phyloP scores from a whole-genome alignment of 2,329 filamentous ascomycete species.

The Plenodomus lindquistii region DNA sequence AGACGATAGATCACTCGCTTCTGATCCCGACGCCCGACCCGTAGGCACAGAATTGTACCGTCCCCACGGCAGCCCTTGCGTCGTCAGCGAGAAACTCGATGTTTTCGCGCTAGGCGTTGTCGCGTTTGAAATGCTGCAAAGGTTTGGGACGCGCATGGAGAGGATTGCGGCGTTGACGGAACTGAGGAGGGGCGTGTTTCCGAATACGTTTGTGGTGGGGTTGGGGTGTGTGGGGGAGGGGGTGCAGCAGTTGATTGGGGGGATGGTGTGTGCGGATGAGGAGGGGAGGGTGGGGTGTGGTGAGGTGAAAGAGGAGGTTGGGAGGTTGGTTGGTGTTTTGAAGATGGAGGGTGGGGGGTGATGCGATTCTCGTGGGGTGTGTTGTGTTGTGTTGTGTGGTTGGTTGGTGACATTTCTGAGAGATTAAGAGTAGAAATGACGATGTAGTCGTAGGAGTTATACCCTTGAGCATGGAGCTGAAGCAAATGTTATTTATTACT shows the following conservation, averaged over 20 bases:
- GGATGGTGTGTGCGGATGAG: conserved; percentile 41
- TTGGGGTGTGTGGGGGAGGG: conserved; percentile 24
- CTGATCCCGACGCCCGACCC: conserved; percentile 40
- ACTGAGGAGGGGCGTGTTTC: conserved; percentile 39
- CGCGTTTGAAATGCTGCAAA: conserved; percentile 63
- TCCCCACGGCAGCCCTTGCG: conserved; percentile 45
- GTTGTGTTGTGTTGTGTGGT: too few species aligned
- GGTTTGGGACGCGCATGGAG: conserved; percentile 51
- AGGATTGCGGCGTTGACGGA: conserved; percentile 40
- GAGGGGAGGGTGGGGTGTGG: conserved; percentile 33
- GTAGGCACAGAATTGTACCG: conserved; percentile 68
- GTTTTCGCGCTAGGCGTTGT: conserved; percentile 66
- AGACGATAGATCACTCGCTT: conserved; percentile 39
- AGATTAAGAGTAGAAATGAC: too few species aligned
- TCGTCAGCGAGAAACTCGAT: conserved; percentile 59
- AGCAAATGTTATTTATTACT: too few species aligned
- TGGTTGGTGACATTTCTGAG: too few species aligned
- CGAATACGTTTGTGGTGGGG: conserved; percentile 26
- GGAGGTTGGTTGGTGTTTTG: conserved; percentile 19
- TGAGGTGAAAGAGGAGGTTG: conserved; percentile 31
- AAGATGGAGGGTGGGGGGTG: conserved; percentile 3
- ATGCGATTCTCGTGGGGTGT: too few species aligned
- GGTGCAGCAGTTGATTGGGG: conserved; percentile 30
- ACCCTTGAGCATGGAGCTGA: too few species aligned
- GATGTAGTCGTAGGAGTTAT: too few species aligned